Base-by-base conservation (phyloP, 2,329 filamentous ascomycete genomes). In the Penicillium digitatum region DNA sequence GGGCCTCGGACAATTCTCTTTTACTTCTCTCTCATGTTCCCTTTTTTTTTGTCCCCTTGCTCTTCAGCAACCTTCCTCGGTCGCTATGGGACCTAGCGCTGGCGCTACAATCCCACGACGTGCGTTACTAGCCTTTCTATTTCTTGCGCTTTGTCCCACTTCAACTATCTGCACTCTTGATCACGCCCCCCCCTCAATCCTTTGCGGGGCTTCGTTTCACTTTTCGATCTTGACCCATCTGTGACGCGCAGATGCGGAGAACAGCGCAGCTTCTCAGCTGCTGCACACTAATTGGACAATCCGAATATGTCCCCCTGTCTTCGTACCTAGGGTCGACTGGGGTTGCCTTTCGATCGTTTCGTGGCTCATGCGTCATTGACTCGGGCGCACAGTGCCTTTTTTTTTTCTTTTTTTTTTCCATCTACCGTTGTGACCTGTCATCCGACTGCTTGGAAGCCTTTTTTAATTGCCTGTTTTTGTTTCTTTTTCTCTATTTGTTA, bases 221-320 rank as follows among this genome's bases (percentile, higher is more conserved):
- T 14, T 14, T 39, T 45, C 32, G 38, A 49, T 49, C 48, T 52
- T 52, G 35, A 32, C 16, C 34, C 18, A 40, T 35, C 46, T 48
- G 24, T 43, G 59, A 63, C 52, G 59, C 57, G 54, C 53, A 58
- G 51, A 59, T 63, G 59, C 54, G 62, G 62, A 63, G 61, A 56
- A 56, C 38, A 29, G 48, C 48, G 34, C 45, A 43, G 46, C 45
- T 34, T 34, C 27, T 35, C 40, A 43, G 39, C 26, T 29, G 38
- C 43, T 34, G 58, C 50, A 32, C 56, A 50, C 43, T 43, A 49
- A 61, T 62, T 59, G 58, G 60, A 49, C 48, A 34, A 48, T 14
- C 34, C 31, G 31, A n/a, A 32, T 20, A 16, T 31, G 18, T 26
- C 52, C 55, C 20, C 18, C 53, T 40, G 40, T 49, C 55, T 48